These are phyloP conservation scores for Pseudogymnoascus sp. DNA, from an alignment of 2,329 filamentous ascomycete genomes.

Conservation along the genomic window DNA sequence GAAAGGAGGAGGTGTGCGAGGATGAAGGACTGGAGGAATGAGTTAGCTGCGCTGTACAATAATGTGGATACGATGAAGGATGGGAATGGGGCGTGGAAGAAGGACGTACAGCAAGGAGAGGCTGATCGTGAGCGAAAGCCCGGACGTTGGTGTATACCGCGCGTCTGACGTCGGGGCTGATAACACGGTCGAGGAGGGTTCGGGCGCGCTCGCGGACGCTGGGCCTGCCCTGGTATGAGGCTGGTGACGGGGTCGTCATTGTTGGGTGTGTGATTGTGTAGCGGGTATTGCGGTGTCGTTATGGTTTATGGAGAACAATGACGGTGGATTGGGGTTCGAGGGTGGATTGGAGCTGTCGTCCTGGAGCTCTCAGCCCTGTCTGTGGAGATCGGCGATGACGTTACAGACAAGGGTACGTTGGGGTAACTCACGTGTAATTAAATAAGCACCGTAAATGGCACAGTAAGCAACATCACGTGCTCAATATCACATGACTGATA, in stretches of 20 bases:
- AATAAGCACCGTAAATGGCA: neutral
- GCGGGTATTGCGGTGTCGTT: neutral
- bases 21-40: conserved; percentile 51
- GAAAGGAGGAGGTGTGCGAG: conserved; percentile 55
- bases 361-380: neutral
- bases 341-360: neutral
- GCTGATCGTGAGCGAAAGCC: conserved; percentile 52
- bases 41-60: conserved; percentile 10
- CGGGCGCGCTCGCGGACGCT: conserved; percentile 12
- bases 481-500: neutral
- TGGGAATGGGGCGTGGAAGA: neutral
- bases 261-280: neutral
- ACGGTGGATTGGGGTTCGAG: neutral
- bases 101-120: conserved; percentile 56
- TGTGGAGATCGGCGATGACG: neutral
- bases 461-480: neutral
- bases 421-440: neutral
- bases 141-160: conserved; percentile 44
- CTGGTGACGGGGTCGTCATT: neutral
- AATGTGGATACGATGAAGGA: neutral
- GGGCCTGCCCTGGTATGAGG: conserved; percentile 2
- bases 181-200: conserved; percentile 37
- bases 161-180: conserved; percentile 53
- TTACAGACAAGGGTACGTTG: neutral
- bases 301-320: neutral